These are phyloP conservation scores for Camellia sinensis DNA, from an alignment of 148 eudicot species.

Conservation along the genomic window DNA sequence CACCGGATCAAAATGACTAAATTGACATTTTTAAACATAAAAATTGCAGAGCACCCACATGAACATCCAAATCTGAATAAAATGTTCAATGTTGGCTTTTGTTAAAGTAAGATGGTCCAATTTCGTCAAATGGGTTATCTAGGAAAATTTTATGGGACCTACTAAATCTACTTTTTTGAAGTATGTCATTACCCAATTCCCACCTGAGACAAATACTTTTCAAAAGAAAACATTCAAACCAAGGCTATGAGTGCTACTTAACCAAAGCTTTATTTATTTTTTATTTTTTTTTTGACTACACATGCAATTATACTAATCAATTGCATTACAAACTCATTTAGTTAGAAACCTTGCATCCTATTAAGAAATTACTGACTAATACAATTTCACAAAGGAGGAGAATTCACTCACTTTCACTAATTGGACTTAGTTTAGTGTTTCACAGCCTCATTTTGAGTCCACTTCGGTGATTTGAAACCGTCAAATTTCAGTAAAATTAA, in stretches of 20 bases:
- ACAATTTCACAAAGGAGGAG: not conserved
- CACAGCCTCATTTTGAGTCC: too few relatives aligned
- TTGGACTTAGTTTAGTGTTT: too few relatives aligned
- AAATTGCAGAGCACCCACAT: not conserved
- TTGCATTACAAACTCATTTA: too few relatives aligned
- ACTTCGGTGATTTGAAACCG: too few relatives aligned
- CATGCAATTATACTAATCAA: not conserved
- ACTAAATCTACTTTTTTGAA: not conserved
- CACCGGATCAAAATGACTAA: not conserved
- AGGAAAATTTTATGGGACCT: not conserved
- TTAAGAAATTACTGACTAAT: not conserved
- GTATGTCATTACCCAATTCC: not conserved
- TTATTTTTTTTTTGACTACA: not conserved
- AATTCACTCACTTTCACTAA: too few relatives aligned
- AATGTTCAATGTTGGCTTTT: not conserved
- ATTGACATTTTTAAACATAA: not conserved
- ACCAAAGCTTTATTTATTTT: not conserved
- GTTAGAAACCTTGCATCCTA: too few relatives aligned
- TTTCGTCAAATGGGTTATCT: constrained; percentile 5
- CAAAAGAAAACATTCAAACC: not conserved
- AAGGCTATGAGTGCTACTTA: not conserved
- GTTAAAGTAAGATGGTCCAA: not conserved
- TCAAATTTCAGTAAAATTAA: too few relatives aligned
- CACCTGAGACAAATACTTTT: constrained; percentile 6
- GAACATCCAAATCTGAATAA: not conserved